Evolutionary conservation across 1,139 yeast genomes (phyloP).

Genomic region (Diutina catenulata): DNA sequence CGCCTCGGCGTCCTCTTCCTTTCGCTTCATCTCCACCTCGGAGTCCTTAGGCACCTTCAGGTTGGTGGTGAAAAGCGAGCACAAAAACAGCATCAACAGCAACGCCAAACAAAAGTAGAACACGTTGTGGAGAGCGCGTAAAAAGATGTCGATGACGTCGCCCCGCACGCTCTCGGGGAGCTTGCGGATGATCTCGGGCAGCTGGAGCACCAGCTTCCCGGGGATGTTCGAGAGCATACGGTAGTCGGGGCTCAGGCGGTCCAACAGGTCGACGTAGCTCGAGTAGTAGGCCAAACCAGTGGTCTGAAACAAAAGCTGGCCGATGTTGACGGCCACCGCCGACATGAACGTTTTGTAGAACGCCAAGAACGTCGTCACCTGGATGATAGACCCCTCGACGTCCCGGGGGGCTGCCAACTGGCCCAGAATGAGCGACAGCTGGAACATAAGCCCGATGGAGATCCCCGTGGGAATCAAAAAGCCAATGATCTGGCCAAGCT

Average conservation of each 20-base stretch:
- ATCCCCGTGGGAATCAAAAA: slow-evolving; percentile 41
- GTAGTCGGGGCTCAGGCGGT: background rate
- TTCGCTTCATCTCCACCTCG: slow-evolving; percentile 15
- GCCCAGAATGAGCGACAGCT: slow-evolving; percentile 36
- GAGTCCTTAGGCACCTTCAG: slow-evolving; percentile 24
- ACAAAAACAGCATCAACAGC: slow-evolving; percentile 18
- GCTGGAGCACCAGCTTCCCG: slow-evolving; percentile 14
- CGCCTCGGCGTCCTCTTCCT: slow-evolving; percentile 9
- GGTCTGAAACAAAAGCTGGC: slow-evolving; percentile 33
- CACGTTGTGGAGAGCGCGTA: slow-evolving; percentile 28
- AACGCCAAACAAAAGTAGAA: slow-evolving; percentile 29
- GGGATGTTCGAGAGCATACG: slow-evolving; percentile 9
- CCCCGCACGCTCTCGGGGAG: slow-evolving; percentile 16
- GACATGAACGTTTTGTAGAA: slow-evolving; percentile 39
- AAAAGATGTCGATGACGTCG: slow-evolving; percentile 18
- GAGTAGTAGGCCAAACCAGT: slow-evolving; percentile 7
- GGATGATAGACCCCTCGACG: slow-evolving; percentile 36
- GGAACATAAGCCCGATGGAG: slow-evolving; percentile 43
- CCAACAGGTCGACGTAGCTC: background rate
- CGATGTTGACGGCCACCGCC: slow-evolving; percentile 33
- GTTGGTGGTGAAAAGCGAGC: slow-evolving; percentile 24
- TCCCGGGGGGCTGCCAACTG: slow-evolving; percentile 45
- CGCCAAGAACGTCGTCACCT: slow-evolving; percentile 36
- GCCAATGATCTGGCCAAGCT: slow-evolving; percentile 35
- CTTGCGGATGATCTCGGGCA: slow-evolving; percentile 18